Evolutionary conservation across 2,329 filamentous ascomycete species (phyloP), one percentile per base, ranked within the genome.

Genomic region (Colletotrichum destructivum): DNA sequence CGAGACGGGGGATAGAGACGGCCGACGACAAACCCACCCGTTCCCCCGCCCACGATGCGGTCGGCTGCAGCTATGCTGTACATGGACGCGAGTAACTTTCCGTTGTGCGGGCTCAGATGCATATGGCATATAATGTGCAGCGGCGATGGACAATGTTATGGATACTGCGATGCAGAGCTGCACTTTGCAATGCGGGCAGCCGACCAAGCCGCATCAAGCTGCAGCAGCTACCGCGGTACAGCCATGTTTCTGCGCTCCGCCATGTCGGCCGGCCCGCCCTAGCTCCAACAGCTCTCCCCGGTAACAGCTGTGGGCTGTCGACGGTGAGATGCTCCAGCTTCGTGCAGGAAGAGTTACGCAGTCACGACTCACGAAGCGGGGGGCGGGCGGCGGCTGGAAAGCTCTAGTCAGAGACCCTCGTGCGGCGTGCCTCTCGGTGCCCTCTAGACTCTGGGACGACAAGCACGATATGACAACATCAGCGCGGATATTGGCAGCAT

Each of bases 241-340:
- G 57, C 64, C 68, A 68, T 68, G 64, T 70, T 66, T 70, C 55
- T 70, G 40, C 67, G 47, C 64, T 71, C 68, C 57, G 68, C 68
- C 64, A 54, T 68, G 57, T 67, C 62, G 65, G 65, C 56, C 49
- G 44, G 46, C 49, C 31, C 23, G 35, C 35, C 57, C 51, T 31
- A 51, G 31, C 59, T 49, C 61, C 52, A 55, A 38, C 31, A 62
- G 46, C 44, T 56, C 49, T 35, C 56, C 68, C 68, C 49, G 42
- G 47, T 46, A 51, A 68, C 44, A n/a, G 64, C n/a, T 35, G 31
- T 35, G 31, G 47, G 57, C 49, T 49, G 38, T 69, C 57, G 23
- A 69, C 51, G 46, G 52, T 31, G 47, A 62, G 44, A 46, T 38
- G 62, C 54, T 69, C 62, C 54, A 47, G 54, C 62, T 69, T 69